These are phyloP conservation scores for Penicillium polonicum DNA, from an alignment of 2,329 filamentous ascomycete species.

Conservation along the genomic window DNA sequence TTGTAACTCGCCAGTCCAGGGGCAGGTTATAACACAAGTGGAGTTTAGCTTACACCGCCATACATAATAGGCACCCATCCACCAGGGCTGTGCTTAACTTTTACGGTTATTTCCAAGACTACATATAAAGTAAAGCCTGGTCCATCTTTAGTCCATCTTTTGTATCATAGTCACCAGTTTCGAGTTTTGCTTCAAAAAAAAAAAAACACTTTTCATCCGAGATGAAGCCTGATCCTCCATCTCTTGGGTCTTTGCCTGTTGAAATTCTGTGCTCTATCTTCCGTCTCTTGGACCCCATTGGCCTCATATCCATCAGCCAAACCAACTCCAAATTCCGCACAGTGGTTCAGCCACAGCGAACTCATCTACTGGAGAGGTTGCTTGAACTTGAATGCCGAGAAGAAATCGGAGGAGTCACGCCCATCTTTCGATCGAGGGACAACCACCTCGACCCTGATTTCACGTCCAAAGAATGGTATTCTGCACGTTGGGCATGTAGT, in stretches of 20 bases:
- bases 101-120: not conserved
- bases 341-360: constrained; percentile 3
- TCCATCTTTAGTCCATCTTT: not conserved
- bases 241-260: constrained; percentile 1
- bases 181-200: not conserved
- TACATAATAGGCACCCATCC: too few species aligned
- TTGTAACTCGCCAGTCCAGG: too few species aligned
- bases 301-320: constrained; percentile 10
- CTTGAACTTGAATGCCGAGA: constrained; percentile 10
- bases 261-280: constrained; percentile 9
- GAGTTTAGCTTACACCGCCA: not conserved
- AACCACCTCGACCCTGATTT: constrained; percentile 1
- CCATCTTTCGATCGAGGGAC: not conserved
- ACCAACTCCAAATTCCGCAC: constrained; percentile 8
- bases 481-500: constrained; percentile 10
- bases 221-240: not conserved
- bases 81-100: too few species aligned
- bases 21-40: not conserved
- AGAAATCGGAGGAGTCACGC: constrained; percentile 2
- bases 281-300: constrained; percentile 9
- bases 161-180: not conserved
- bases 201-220: too few species aligned
- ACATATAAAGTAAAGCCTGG: not conserved
- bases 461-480: constrained; percentile 5
- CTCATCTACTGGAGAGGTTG: constrained; percentile 8